These are phyloP conservation scores for Posidonia oceanica DNA, from an alignment of 116 monocot species.

Conservation along the genomic window DNA sequence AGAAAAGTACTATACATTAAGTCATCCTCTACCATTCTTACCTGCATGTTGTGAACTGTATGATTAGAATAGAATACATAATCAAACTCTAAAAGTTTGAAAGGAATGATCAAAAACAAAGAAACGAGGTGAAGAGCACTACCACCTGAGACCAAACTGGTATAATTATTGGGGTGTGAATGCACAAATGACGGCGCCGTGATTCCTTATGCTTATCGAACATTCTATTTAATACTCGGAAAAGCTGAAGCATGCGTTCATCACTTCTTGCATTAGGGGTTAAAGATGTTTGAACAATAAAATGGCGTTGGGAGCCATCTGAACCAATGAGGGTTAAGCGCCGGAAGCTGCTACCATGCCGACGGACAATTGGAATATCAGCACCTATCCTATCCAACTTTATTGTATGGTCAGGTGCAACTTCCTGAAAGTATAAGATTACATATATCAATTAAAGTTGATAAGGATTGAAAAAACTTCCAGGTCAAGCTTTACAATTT, in stretches of 20 bases:
- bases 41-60: constrained; percentile 30
- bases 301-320: constrained; percentile 98
- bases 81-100: neutral
- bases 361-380: constrained; percentile 90
- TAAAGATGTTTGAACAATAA: constrained; percentile 95
- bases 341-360: constrained; percentile 94
- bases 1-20: constrained; percentile 95
- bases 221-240: constrained; percentile 85
- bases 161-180: constrained; percentile 95
- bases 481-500: neutral
- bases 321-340: constrained; percentile 97
- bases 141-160: constrained; percentile 98
- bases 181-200: constrained; percentile 69
- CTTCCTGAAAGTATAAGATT: constrained; percentile 43
- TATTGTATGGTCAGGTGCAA: constrained; percentile 96
- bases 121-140: neutral
- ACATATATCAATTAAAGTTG: constrained; percentile 1
- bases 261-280: constrained; percentile 99
- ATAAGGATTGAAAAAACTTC: neutral
- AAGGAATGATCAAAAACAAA: neutral
- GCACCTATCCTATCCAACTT: constrained; percentile 88
- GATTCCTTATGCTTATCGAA: constrained; percentile 99
- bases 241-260: constrained; percentile 92
- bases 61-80: neutral
- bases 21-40: constrained; percentile 99